phyloP scores from a whole-genome alignment of 192 early-diverging fungal species.

The Backusella tarrabulga region DNA sequence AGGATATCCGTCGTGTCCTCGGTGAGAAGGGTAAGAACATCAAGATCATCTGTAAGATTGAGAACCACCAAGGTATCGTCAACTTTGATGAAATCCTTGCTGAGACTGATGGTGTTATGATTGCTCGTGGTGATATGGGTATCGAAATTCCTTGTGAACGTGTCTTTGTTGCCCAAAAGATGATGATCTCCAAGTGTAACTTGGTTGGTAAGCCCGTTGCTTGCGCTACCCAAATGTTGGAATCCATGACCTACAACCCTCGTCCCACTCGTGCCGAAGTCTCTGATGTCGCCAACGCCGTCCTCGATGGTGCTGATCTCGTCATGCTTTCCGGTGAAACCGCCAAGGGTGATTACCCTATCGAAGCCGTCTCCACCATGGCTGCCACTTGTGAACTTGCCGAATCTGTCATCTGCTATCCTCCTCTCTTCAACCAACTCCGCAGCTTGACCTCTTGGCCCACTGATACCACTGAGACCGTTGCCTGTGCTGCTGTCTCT shows the following conservation, averaged over 20 bases:
- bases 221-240: conserved; percentile 95
- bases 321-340: conserved; percentile 97
- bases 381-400: conserved; percentile 68
- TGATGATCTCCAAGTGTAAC: conserved; percentile 97
- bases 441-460: conserved; percentile 71
- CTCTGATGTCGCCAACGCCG: conserved; percentile 94
- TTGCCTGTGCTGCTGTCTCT: conserved; percentile 83
- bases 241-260: conserved; percentile 91
- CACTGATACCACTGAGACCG: conserved; percentile 80
- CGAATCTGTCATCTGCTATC: conserved; percentile 88
- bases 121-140: conserved; percentile 92
- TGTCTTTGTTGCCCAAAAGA: conserved; percentile 89
- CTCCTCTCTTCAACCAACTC: conserved; percentile 84
- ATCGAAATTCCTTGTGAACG: conserved; percentile 93
- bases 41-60: conserved; percentile 96
- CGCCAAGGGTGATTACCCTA: conserved; percentile 85
- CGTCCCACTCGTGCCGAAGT: conserved; percentile 95
- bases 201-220: conserved; percentile 91
- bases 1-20: conserved; percentile 82
- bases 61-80: conserved; percentile 87
- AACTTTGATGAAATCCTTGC: conserved; percentile 95
- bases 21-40: conserved; percentile 75
- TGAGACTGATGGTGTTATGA: conserved; percentile 94
- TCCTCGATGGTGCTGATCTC: conserved; percentile 91
- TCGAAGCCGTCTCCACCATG: conserved; percentile 81